Evolutionary conservation across 257 asterid species (phyloP).

Genomic region (Anisodus acutangulus): DNA sequence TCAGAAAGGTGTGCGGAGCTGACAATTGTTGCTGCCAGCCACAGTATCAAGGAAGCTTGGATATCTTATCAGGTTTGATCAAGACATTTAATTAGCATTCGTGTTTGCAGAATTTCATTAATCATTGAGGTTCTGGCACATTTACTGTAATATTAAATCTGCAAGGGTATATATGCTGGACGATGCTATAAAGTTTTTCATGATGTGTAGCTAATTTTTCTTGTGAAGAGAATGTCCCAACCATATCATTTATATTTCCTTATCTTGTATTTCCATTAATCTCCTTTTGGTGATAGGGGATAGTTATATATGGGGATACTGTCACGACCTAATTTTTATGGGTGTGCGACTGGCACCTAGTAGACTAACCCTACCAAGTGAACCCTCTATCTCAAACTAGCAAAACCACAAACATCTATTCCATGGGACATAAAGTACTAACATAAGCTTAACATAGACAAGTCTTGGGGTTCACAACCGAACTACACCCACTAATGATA

Average conservation of each 20-base stretch:
- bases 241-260: not conserved
- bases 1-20: conserved; percentile 97
- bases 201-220: not conserved
- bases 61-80: conserved; percentile 82
- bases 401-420: conserved; percentile 20
- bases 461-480: not conserved
- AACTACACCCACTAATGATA: not conserved
- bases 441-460: not conserved
- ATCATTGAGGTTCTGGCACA: conserved; percentile 23
- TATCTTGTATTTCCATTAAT: not conserved
- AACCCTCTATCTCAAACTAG: not conserved
- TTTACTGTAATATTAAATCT: conserved; percentile 7
- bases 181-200: not conserved
- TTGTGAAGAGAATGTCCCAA: not conserved
- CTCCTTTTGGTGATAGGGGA: conserved; percentile 18
- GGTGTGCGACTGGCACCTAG: not conserved
- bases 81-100: not conserved
- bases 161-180: conserved; percentile 4
- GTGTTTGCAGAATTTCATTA: not conserved
- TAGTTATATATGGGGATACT: not conserved
- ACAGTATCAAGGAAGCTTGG: conserved; percentile 97
- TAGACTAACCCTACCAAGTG: not conserved
- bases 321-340: conserved; percentile 2
- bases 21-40: conserved; percentile 91
- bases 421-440: conserved; percentile 11